Base-by-base conservation (phyloP, 2,329 filamentous ascomycete species). In the Trichoderma guizhouense region DNA sequence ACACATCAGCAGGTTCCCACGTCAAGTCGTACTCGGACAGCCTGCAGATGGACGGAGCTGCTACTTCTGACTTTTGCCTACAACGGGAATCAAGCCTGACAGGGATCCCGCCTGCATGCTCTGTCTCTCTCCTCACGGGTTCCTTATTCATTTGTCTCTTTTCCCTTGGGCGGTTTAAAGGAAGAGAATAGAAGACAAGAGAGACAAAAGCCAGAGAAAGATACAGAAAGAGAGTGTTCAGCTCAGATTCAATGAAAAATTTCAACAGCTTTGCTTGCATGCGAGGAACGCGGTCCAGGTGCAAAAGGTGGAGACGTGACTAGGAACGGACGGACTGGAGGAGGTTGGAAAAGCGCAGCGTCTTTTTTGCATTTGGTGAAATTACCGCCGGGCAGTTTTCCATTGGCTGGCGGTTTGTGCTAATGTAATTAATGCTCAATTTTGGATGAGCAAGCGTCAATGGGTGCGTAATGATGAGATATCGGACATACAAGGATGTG, bases 291-390 rank as follows among this genome's bases (percentile, higher is more conserved):
- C 71, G 71, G 68, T 71, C 55, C 68, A 64, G 51, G n/a, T 60
- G 47, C 34, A 32, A 43, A 43, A 43, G 66, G 71, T 72, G 71
- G 71, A 72, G 71, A 72, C 71, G 71, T 72, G 71, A 71, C 68
- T 53, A 58, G n/a, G 30, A 60, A 12, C 43, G 55, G 28, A 30
- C 28, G n/a, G 28, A 60, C n/a, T 21, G 55, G 69, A 57, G 57
- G 43, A 69, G 71, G 64, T 63, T 71, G 63, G 69, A 71, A 39
- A 61, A 63, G 68, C 24, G 36, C 36, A 68, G 63, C 30, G 21
- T n/a, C 32, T 60, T 60, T 30, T 51, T 67, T 26, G n/a, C 21
- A 53, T 12, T 14, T 55, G 47, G 30, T 55, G 57, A 39, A 62
- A 39, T 39, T 62, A 26, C 32, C 11, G 7, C n/a, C 24, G 30